Conservation (phyloP, 495 filamentous ascomycete genomes). For the Penicillium cinerascens region DNA sequence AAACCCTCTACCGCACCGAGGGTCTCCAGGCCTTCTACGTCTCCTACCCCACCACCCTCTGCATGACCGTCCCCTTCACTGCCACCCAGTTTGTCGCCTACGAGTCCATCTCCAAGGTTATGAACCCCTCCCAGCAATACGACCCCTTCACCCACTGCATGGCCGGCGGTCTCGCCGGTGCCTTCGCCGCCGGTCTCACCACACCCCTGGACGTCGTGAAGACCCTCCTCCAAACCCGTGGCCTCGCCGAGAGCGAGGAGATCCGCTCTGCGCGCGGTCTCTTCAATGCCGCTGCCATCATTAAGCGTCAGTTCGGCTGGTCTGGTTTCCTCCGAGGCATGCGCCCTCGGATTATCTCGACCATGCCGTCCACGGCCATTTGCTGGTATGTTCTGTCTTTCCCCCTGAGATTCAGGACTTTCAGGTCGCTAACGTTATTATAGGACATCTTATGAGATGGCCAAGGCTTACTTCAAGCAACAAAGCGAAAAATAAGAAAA, state of each 20-base stretch:
- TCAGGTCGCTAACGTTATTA: constrained; percentile 15
- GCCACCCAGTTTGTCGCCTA: constrained; percentile 95
- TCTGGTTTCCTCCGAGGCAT: constrained; percentile 89
- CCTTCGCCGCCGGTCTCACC: constrained; percentile 87
- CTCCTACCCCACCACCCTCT: constrained; percentile 95
- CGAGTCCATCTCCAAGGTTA: constrained; percentile 88
- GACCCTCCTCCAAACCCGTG: constrained; percentile 91
- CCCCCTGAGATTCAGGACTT: background rate
- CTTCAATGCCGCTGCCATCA: constrained; percentile 72
- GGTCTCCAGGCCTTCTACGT: constrained; percentile 93
- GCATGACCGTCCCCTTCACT: constrained; percentile 98
- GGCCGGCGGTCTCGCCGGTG: constrained; percentile 88
- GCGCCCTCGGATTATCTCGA: constrained; percentile 86
- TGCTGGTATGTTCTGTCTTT: constrained; percentile 72
- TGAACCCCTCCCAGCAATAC: constrained; percentile 82
- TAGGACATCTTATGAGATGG: constrained; percentile 76
- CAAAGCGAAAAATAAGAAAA: constrained; percentile 26
- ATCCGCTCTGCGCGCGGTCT: constrained; percentile 83
- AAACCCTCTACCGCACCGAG: constrained; percentile 79
- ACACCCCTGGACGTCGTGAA: constrained; percentile 98
- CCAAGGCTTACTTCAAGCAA: constrained; percentile 68
- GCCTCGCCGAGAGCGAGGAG: constrained; percentile 74
- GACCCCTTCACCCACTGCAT: constrained; percentile 90
- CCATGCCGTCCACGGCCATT: constrained; percentile 97
- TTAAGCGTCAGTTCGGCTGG: constrained; percentile 80